Base-by-base conservation (phyloP, 192 early-diverging fungal genomes). In the Chytriomyces sp. region DNA sequence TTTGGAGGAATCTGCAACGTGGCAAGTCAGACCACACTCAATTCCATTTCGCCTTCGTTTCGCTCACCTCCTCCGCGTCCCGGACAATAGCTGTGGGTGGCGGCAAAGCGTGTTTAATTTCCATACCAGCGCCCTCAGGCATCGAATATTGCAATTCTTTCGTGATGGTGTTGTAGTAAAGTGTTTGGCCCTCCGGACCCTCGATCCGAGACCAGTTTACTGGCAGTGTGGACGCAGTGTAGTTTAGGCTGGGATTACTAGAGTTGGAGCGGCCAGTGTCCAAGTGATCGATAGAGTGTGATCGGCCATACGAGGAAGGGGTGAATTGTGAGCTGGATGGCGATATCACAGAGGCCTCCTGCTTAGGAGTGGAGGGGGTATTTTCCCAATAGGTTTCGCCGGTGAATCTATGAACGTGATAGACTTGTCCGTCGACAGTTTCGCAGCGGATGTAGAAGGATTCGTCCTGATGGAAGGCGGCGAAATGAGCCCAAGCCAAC, bases 91-190 rank as follows among this genome's bases (percentile, higher is more conserved):
- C 60, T 26, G 39, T 19, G 39, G 30, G 19, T 8, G 10, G 8
- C 56, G 30, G 8, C 12, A 58, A 30, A 17, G n/a, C 32, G 39
- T 38, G 12, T n/a, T 14, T 49, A 17, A 30, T 8, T 26, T 30
- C 17, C 8, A 62, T 36, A 38, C 17, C 36, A 36, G 14, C 10
- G 60, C 60, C 31, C 26, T 69, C 52, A 30, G 88, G 88, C 37
- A 81, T 77, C 10, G 86, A 83, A 69, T 81, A 88, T 36, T 85
- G 80, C n/a, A 86, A 84, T 64, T 85, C 84, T 0, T 80, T 64
- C 31, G 80, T 78, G 52, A 70, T 57, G 37, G 75, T 74, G 61
- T 69, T 77, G 60, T 76, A 76, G 31, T 85, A 83, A 14, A 88
- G 75, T 22, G 81, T 81, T 28, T 81, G 80, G 32, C 88, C 83